Evolutionary conservation across 306 rosid species (phyloP).

Genomic region (Hylodesmum podocarpum): DNA sequence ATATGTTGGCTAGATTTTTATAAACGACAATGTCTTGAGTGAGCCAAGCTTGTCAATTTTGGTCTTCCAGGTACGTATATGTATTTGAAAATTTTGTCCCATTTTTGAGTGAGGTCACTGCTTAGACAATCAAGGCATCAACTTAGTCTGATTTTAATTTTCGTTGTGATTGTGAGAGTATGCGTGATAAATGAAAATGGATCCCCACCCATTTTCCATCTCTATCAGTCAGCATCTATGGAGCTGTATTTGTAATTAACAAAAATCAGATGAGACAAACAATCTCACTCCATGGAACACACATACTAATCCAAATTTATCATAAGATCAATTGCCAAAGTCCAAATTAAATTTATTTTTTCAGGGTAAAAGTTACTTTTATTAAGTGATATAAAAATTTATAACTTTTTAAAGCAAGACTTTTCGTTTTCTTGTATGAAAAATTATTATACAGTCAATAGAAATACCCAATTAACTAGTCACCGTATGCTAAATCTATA

Average conservation of each 20-base stretch:
- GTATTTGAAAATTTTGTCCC: conserved; percentile 21
- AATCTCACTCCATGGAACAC: not conserved
- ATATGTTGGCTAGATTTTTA: not conserved
- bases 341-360: not conserved
- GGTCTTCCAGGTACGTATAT: not conserved
- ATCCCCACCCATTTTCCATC: conserved; percentile 32
- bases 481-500: too few species aligned
- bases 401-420: not conserved
- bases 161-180: conserved; percentile 26
- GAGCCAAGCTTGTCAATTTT: conserved; percentile 22
- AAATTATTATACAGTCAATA: too few species aligned
- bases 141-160: conserved; percentile 15
- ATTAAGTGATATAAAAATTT: not conserved
- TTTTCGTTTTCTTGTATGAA: not conserved
- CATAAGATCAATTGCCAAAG: not conserved
- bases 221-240: conserved; percentile 37
- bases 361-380: too few species aligned
- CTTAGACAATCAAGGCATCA: conserved; percentile 43
- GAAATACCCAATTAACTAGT: too few species aligned
- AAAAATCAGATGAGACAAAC: conserved; percentile 15
- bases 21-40: not conserved
- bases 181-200: conserved; percentile 27
- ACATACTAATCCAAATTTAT: not conserved
- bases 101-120: conserved; percentile 42
- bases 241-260: conserved; percentile 19